phyloP scores from a whole-genome alignment of 1,139 yeast genomes.

The Komagataea norvegica region DNA sequence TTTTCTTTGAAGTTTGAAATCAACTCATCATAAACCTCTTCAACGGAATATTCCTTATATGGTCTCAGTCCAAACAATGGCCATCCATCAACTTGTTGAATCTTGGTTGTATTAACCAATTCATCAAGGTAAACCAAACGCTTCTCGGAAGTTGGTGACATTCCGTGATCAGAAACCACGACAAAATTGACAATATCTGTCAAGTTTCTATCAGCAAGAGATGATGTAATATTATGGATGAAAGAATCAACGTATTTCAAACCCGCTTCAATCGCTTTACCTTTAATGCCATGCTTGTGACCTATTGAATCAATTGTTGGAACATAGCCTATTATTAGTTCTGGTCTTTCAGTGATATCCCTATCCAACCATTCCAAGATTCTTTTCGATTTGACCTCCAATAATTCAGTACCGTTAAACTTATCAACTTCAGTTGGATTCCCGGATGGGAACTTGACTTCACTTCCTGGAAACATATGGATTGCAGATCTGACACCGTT shows the following conservation, averaged over 20 bases:
- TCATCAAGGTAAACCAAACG: slow-evolving; percentile 69
- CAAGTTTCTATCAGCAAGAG: slow-evolving; percentile 51
- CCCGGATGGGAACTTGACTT: slow-evolving; percentile 45
- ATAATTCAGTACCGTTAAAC: slow-evolving; percentile 59
- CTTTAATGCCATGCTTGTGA: slow-evolving; percentile 65
- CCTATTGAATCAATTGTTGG: slow-evolving; percentile 78
- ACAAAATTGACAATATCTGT: slow-evolving; percentile 65
- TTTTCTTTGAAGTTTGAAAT: slow-evolving; percentile 12
- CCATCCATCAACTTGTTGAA: slow-evolving; percentile 79
- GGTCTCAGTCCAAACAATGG: slow-evolving; percentile 82
- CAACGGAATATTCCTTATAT: slow-evolving; percentile 30
- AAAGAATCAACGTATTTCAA: slow-evolving; percentile 62
- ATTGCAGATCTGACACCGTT: slow-evolving; percentile 65
- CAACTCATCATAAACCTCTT: slow-evolving; percentile 37
- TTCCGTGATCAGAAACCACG: slow-evolving; percentile 87
- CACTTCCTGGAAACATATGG: slow-evolving; percentile 98
- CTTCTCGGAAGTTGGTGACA: slow-evolving; percentile 74
- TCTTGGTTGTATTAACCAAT: slow-evolving; percentile 44
- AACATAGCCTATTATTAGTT: slow-evolving; percentile 72
- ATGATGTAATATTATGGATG: slow-evolving; percentile 45
- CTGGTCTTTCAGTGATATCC: slow-evolving; percentile 55
- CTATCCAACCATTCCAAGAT: slow-evolving; percentile 66
- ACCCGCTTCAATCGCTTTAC: slow-evolving; percentile 50
- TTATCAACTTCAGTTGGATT: slow-evolving; percentile 42
- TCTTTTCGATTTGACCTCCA: slow-evolving; percentile 51